phyloP scores from a whole-genome alignment of 768 basidiomycete genomes.

The Calocera cornea region DNA sequence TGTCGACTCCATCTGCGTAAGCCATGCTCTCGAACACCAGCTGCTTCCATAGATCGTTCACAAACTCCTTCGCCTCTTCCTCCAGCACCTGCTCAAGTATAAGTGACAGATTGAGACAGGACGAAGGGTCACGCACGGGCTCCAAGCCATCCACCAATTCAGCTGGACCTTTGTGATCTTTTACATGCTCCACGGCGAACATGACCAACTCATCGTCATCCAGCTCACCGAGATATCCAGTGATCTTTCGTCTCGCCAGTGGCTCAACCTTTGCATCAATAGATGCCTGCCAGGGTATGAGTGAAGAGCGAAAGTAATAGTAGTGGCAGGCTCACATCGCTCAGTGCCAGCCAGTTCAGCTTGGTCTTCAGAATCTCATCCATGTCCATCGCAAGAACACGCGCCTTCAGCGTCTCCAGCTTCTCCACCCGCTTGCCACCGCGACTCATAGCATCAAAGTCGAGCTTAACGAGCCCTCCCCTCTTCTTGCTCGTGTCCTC shows the following conservation, averaged over 20 bases:
- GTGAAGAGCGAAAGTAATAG: background rate
- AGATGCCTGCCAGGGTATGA: conserved; percentile 44
- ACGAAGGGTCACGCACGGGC: conserved; percentile 45
- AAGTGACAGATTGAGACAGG: background rate
- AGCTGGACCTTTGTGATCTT: conserved; percentile 73
- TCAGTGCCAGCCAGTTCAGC: conserved; percentile 83
- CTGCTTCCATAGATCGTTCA: conserved; percentile 75
- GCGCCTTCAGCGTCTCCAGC: conserved; percentile 59
- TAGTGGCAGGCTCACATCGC: conserved; percentile 49
- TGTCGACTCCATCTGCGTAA: conserved; percentile 76
- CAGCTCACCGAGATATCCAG: conserved; percentile 77
- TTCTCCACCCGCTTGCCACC: conserved; percentile 67
- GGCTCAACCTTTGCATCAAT: conserved; percentile 81
- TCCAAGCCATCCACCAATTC: conserved; percentile 83
- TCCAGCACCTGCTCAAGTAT: conserved; percentile 61
- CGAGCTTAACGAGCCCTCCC: conserved; percentile 76
- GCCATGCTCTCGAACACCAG: conserved; percentile 93
- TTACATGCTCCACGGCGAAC: conserved; percentile 84
- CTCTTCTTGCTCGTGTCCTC: conserved; percentile 69
- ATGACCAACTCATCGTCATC: conserved; percentile 90
- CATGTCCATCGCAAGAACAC: conserved; percentile 56
- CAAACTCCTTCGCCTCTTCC: conserved; percentile 74
- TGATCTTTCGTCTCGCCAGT: conserved; percentile 68
- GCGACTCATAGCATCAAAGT: conserved; percentile 71
- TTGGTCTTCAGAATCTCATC: conserved; percentile 70